Evolutionary conservation across 306 rosid species (phyloP), one percentile per base, ranked within the genome.

Genomic region (Trifolium repens): DNA sequence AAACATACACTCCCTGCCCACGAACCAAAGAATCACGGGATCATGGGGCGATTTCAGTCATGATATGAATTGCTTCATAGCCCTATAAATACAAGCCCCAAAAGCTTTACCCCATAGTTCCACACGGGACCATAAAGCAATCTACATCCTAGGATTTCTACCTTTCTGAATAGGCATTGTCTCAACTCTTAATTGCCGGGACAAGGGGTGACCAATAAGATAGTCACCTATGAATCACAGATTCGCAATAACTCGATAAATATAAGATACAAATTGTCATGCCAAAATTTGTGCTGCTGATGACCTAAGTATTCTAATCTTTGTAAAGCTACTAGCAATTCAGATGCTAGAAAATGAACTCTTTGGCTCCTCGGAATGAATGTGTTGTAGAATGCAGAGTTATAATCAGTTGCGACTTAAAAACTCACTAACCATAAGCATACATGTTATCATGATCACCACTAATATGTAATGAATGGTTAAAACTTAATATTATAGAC

Each of bases 321-420:
- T 24, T 46, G 52, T 60, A 46, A 15, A 53, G 60, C 44, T 61
- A 52, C 60, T 37, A 60, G 43, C 35, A 46, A 62, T 59, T 80
- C 26, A 13, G n/a, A 66, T 39, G 27, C 34, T 19, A 7, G 14
- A 71, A 5, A 47, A 15, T 27, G 44, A n/a, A 15, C 43, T 30
- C 9, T 67, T 67, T 42, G 12, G 6, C 19, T 43, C 19, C 27
- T 2, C 6, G 5, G 11, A 39, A 19, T 65, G 11, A 44, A 26
- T 68, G 10, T 32, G 16, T n/a, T 49, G 12, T 26, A 30, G n/a
- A 30, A 39, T 30, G 12, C 43, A 30, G 27, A 30, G 58, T 16
- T 69, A 30, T 15, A 6, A 69, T 40, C 71, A 43, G 52, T 13
- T 42, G 5, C 13, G 9, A 49, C 2, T 30, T 13, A 13, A 13